Base-by-base conservation (phyloP, 1,139 yeast species). In the Hemisphaericaspora lyxosophila region DNA sequence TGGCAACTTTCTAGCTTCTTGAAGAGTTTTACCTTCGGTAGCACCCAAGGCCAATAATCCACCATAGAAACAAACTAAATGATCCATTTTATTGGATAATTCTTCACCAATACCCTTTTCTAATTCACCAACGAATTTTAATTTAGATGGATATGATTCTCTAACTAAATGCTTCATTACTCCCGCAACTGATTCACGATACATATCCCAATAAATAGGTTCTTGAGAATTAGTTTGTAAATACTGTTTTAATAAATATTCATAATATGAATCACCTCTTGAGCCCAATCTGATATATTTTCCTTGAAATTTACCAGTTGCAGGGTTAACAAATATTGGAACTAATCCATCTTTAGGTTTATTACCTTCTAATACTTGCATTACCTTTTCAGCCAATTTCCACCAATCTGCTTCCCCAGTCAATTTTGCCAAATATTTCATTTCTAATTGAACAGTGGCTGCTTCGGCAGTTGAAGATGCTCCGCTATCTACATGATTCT, bases 251-350 rank as follows among this genome's bases (percentile, higher is more conserved):
- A 89, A 70, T 38, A 90, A 69, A 58, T 88, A 89, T 61, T 90
- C 97, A 54, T 90, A 90, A 58, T 89, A 90, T 1, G 96, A 87
- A 59, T 89, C 97, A 35, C 96, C 97, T 50, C 96, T 73, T 1
- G 95, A 85, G 0, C 97, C 97, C 42, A 90, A 65, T 46, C 96
- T 74, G 44, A 90, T 86, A 42, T 76, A 60, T 1, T 57, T 54
- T 0, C 88, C 89, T 45, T 71, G 78, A 58, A 77, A 88, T 47
- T 69, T 65, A 2, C 95, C 97, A 0, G 84, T 73, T 26, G 80
- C 82, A 3, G 96, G 94, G 33, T 78, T 69, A 28, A 89, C 81
- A 54, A 72, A 85, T 31, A 88, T 86, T 2, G 97, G 96, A 1
- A 78, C 95, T 35, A 90, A 70, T 0, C 96, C 96, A 48, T 78